A percentile compares a stretch with the other conserved stretches of the same genome.
Conservation (phyloP, 2,329 filamentous ascomycete genomes). For the Phyllosticta citriasiana region DNA sequence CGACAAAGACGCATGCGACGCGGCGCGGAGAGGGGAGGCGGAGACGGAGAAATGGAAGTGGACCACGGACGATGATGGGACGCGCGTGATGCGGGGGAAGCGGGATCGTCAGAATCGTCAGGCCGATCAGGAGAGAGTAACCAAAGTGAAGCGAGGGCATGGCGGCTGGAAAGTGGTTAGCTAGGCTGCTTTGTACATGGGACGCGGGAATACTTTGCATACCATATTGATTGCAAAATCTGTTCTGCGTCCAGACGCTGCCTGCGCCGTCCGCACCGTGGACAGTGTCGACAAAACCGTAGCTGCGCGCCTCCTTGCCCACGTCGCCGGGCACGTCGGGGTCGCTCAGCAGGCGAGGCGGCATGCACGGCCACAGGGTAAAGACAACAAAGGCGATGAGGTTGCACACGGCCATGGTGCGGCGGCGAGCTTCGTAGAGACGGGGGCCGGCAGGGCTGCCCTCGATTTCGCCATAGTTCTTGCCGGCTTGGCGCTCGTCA, state of each 20-base stretch:
- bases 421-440: constrained; percentile 46
- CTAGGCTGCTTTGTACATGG: background rate
- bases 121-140: constrained; percentile 61
- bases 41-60: constrained; percentile 21
- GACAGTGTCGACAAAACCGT: constrained; percentile 50
- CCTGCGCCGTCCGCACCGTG: constrained; percentile 49
- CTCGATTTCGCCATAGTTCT: constrained; percentile 24
- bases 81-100: constrained; percentile 44
- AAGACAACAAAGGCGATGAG: constrained; percentile 50
- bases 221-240: constrained; percentile 68
- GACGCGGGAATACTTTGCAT: constrained; percentile 15
- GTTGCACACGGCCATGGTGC: constrained; percentile 50
- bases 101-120: constrained; percentile 58
- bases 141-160: constrained; percentile 71
- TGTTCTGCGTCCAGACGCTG: constrained; percentile 63
- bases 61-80: constrained; percentile 24
- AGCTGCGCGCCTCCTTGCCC: constrained; percentile 50
- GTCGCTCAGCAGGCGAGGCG: constrained; percentile 47
- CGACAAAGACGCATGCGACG: constrained; percentile 38
- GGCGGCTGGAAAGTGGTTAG: constrained; percentile 38
- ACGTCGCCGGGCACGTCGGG: constrained; percentile 42
- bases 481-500: constrained; percentile 30
- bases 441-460: constrained; percentile 38
- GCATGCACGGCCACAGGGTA: constrained; percentile 52
- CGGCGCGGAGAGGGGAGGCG: constrained; percentile 42